phyloP scores from a whole-genome alignment of 2,329 filamentous ascomycete genomes.

The Phoma sp. region DNA sequence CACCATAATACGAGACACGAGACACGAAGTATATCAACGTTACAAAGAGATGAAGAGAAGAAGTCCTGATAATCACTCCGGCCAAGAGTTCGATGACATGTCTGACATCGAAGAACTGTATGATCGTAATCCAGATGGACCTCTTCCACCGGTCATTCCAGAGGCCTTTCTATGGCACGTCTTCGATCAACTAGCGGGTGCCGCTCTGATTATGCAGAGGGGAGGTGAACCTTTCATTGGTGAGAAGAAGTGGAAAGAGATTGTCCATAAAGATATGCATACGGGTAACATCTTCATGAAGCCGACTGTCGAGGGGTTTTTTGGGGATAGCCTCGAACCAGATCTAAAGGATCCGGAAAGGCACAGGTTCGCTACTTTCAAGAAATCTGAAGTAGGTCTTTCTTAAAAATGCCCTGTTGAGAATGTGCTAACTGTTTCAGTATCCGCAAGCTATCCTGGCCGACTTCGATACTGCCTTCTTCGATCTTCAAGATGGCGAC shows the following conservation, averaged over 20 bases:
- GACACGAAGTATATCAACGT: too few species aligned
- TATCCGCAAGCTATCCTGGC: slow-evolving; percentile 2
- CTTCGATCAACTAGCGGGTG: slow-evolving; percentile 8
- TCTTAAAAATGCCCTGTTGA: background rate
- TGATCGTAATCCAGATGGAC: background rate
- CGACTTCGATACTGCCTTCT: slow-evolving; percentile 15
- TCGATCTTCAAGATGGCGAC: slow-evolving; percentile 6
- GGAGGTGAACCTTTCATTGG: background rate
- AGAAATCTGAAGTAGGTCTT: background rate
- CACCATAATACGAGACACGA: too few species aligned
- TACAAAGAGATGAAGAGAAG: background rate
- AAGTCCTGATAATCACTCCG: background rate
- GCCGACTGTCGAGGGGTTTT: background rate
- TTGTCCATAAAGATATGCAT: slow-evolving; percentile 9
- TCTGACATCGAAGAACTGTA: background rate
- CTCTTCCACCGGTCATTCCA: background rate
- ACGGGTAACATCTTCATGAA: slow-evolving; percentile 12
- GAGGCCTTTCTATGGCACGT: slow-evolving; percentile 15
- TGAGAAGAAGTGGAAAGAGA: slow-evolving; percentile 7
- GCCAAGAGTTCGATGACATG: background rate
- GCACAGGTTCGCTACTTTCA: background rate
- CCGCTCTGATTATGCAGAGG: background rate
- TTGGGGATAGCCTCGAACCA: background rate
- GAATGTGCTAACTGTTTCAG: background rate
- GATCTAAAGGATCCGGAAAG: background rate